Conservation (phyloP, 2,329 filamentous ascomycete genomes). For the Ascosphaera aggregata region DNA sequence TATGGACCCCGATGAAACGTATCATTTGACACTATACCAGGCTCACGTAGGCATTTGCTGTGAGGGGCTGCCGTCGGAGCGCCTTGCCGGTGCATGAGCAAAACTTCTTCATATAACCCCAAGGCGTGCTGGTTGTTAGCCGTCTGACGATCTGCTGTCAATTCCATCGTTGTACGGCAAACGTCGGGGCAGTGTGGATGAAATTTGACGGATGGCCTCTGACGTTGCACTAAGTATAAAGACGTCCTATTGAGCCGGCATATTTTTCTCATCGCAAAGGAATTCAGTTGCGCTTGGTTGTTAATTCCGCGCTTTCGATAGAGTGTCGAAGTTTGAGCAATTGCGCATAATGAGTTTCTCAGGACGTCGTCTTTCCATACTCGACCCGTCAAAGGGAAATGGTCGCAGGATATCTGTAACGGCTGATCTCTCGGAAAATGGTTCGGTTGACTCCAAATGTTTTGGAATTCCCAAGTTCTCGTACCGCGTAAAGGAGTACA, state of each 20-base stretch:
- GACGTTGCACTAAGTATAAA: background rate
- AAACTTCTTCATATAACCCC: background rate
- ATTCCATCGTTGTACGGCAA: background rate
- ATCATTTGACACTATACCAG: no score
- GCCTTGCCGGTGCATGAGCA: background rate
- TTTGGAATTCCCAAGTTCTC: background rate
- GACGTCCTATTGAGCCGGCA: background rate
- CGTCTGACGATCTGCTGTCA: no score
- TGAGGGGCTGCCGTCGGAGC: no score
- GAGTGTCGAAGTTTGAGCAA: background rate
- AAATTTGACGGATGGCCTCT: background rate
- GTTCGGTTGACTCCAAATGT: slow-evolving; percentile 9
- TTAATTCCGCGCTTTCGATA: background rate
- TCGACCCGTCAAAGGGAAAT: slow-evolving; percentile 13
- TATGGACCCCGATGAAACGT: no score
- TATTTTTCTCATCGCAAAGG: background rate
- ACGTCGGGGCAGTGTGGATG: background rate
- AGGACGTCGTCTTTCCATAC: slow-evolving; percentile 21
- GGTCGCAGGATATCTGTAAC: slow-evolving; percentile 17
- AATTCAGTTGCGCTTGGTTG: background rate
- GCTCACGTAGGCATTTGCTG: no score
- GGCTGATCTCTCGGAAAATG: slow-evolving; percentile 23
- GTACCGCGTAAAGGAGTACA: background rate
- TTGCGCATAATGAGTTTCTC: slow-evolving; percentile 21
- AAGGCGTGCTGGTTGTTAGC: no score